Percentiles rank a stretch among this genome's conserved stretches.
phyloP scores from a whole-genome alignment of 768 basidiomycete species.

The Lactarius evosmus region DNA sequence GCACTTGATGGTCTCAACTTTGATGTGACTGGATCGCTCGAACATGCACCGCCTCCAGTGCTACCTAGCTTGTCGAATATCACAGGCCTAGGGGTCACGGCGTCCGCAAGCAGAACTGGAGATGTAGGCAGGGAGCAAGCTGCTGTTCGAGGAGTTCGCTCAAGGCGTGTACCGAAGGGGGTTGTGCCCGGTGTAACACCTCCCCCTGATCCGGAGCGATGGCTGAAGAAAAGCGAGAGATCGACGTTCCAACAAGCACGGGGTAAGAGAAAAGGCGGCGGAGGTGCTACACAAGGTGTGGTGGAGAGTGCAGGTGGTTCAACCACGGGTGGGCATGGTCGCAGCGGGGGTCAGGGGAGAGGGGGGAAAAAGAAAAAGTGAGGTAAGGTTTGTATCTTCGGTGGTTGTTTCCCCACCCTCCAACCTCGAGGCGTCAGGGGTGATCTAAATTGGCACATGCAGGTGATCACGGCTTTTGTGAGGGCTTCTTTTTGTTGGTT shows the following conservation, averaged over 20 bases:
- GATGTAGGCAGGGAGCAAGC: conserved; percentile 35
- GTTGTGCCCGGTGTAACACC: conserved; percentile 77
- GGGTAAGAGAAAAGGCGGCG: conserved; percentile 53
- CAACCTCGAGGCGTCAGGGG: conserved; percentile 24
- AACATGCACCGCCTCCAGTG: conserved; percentile 59
- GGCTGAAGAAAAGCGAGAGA: conserved; percentile 84
- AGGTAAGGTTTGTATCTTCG: conserved; percentile 14
- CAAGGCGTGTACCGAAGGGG: conserved; percentile 68
- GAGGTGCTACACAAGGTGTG: conserved; percentile 69
- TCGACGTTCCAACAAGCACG: conserved; percentile 51
- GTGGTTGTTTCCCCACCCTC: conserved; percentile 13
- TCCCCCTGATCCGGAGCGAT: conserved; percentile 80
- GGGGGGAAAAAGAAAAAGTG: conserved; percentile 70
- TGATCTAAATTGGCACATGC: conserved; percentile 25
- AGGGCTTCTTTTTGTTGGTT: conserved; percentile 13
- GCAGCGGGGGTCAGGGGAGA: conserved; percentile 46
- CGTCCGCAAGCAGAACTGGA: conserved; percentile 34
- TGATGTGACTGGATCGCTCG: conserved; percentile 50
- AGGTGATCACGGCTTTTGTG: conserved; percentile 17
- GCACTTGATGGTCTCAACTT: conserved; percentile 59
- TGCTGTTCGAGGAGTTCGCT: conserved; percentile 48
- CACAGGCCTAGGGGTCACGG: conserved; percentile 31
- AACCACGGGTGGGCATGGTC: conserved; percentile 35
- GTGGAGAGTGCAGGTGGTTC: conserved; percentile 37
- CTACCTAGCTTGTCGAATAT: conserved; percentile 36